phyloP scores from a whole-genome alignment of 2,329 filamentous ascomycete genomes.

The Diaporthe velutina region DNA sequence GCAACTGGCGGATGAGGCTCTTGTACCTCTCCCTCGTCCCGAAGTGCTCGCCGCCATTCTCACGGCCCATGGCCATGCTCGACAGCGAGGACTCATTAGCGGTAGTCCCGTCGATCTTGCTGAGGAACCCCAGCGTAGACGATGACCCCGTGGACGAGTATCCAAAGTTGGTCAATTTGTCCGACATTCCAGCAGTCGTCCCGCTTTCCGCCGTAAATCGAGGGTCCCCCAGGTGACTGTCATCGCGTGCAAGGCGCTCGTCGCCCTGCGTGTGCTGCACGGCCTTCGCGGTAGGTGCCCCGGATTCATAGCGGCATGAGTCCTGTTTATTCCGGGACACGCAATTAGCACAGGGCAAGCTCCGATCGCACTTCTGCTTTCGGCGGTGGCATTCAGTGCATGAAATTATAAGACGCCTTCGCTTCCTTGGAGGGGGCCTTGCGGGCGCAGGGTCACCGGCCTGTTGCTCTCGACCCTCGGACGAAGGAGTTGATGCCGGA shows the following conservation, averaged over 20 bases:
- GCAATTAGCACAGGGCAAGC: constrained; percentile 72
- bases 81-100: constrained; percentile 43
- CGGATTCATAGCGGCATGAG: constrained; percentile 69
- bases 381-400: constrained; percentile 75
- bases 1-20: constrained; percentile 68
- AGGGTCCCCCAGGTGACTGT: not conserved
- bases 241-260: not conserved
- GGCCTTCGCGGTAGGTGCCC: constrained; percentile 57
- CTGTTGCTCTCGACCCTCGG: constrained; percentile 25
- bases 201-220: constrained; percentile 34
- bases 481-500: constrained; percentile 31
- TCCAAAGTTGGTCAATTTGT: constrained; percentile 63
- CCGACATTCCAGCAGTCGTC: constrained; percentile 52
- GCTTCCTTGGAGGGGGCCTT: constrained; percentile 64
- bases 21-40: constrained; percentile 70
- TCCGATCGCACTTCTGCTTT: constrained; percentile 75
- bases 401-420: constrained; percentile 71
- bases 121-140: constrained; percentile 65
- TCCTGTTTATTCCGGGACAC: constrained; percentile 67
- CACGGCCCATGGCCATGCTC: constrained; percentile 47
- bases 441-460: constrained; percentile 15
- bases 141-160: constrained; percentile 65
- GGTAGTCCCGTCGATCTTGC: constrained; percentile 64
- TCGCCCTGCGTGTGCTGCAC: constrained; percentile 38
- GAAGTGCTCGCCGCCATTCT: constrained; percentile 52